Percentiles rank a stretch among this genome's conserved stretches.
These are phyloP conservation scores for Heterococcus sp. DNA, from an alignment of 108 stramenopile genomes.

Conservation along the genomic window DNA sequence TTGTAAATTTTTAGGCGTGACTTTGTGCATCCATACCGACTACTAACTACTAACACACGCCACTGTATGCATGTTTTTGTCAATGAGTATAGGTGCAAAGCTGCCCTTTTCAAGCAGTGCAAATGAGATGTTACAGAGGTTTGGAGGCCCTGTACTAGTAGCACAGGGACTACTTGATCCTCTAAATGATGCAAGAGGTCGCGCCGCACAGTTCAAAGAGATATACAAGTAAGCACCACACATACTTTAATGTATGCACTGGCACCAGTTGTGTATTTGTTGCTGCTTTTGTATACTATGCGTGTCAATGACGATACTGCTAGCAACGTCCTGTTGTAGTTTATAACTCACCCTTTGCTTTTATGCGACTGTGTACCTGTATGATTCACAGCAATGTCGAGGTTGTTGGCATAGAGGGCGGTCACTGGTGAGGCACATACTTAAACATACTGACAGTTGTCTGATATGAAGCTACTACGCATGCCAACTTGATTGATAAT, in stretches of 20 bases:
- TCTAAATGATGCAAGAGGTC: slow-evolving; percentile 47
- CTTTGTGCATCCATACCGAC: too few relatives aligned
- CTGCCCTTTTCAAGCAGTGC: slow-evolving; percentile 39
- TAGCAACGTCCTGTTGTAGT: too few relatives aligned
- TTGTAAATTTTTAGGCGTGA: too few relatives aligned
- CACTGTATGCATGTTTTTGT: too few relatives aligned
- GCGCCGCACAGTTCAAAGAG: slow-evolving; percentile 31
- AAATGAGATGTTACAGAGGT: slow-evolving; percentile 42
- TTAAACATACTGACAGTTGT: too few relatives aligned
- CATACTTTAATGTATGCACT: neutral
- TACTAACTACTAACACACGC: too few relatives aligned
- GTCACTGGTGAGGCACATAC: neutral
- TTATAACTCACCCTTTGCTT: neutral
- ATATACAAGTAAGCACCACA: neutral
- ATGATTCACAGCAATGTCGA: neutral
- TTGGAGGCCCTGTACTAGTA: slow-evolving; percentile 47
- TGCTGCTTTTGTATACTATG: neutral
- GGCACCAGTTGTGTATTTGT: neutral
- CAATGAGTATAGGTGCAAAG: too few relatives aligned
- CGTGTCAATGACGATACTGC: too few relatives aligned
- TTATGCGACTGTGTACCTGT: neutral
- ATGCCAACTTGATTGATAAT: too few relatives aligned
- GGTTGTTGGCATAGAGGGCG: neutral
- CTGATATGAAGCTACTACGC: too few relatives aligned
- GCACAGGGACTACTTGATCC: slow-evolving; percentile 55